Evolutionary conservation across 176 grass and related monocot genomes (phyloP), one percentile per base, ranked within the genome.

Genomic region (Raddia guianensis): DNA sequence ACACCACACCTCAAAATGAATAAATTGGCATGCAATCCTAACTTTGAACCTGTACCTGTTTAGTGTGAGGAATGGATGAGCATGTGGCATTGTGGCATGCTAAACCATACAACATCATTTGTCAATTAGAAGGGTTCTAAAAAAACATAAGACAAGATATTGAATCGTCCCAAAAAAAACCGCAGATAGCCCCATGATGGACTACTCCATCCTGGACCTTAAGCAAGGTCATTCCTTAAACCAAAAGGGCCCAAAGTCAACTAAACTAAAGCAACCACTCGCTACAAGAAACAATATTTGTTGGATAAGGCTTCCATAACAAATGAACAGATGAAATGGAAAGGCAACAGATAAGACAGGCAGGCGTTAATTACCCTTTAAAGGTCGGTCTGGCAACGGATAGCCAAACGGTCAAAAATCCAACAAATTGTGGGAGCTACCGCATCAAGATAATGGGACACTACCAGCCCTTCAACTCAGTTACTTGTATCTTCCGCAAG

Each of bases 141-240:
- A 27, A 27, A 27, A 27, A 27, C 27, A 56, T 43, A 37, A 34
- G 14, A 59, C 63, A 53, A 44, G 8, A 5, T 35, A 66, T 48
- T 54, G 66, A 5, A 11, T 49, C 12, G 57, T 15, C 50, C 11
- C 1, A 2, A n/a, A 64, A 65, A 27, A 49, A 81, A 12, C 32
- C 74, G 10, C 74, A 49, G 70, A 82, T 66, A 63, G 8, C 49
- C 9, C 4, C 19, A 45, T 46, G 49, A 74, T 53, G n/a, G 63
- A 80, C 20, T 6, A 44, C 11, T 0, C 43, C 40, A 13, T 66
- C 6, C n/a, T 74, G 35, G 8, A 82, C 6, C n/a, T 74, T 35
- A 5, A 82, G n/a, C 18, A 7, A 19, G 18, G 12, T 6, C 15
- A 73, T 54, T 63, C 58, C 19, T 70, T 47, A 54, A 64, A 64